Evolutionary conservation across 768 basidiomycete genomes (phyloP).

Genomic region (Podaxis pistillaris): DNA sequence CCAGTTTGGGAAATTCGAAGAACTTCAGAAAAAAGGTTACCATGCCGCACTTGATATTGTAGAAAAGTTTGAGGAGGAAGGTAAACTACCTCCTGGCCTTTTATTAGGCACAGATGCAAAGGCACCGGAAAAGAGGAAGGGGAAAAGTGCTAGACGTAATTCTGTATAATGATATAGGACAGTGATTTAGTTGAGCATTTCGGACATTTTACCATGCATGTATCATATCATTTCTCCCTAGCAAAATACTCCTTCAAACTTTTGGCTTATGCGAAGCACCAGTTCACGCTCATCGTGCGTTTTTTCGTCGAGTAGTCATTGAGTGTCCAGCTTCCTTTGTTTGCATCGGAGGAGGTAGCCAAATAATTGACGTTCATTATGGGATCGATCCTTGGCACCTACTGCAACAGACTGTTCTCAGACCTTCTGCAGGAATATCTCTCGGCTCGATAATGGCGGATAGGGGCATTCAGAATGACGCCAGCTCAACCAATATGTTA

Average conservation of each 20-base stretch:
- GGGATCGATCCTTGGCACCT: neutral
- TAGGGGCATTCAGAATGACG: conserved; percentile 2
- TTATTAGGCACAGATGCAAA: conserved; percentile 57
- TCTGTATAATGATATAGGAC: conserved; percentile 43
- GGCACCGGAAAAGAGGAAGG: conserved; percentile 57
- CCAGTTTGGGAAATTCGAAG: conserved; percentile 86
- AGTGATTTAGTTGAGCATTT: neutral
- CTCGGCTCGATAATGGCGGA: conserved; percentile 19
- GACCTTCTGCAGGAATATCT: neutral
- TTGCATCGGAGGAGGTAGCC: neutral
- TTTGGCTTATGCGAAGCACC: neutral
- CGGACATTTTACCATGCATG: conserved; percentile 6
- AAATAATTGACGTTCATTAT: neutral
- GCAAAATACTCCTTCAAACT: neutral
- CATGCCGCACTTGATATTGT: conserved; percentile 68
- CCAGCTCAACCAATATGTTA: conserved; percentile 31
- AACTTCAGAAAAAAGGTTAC: conserved; percentile 84
- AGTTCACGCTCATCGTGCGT: neutral
- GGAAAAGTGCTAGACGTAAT: conserved; percentile 75
- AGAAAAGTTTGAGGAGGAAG: conserved; percentile 79
- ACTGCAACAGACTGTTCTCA: too few species aligned
- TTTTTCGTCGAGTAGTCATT: neutral
- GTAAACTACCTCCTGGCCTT: conserved; percentile 71
- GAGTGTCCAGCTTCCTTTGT: neutral
- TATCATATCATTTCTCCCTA: neutral